These are phyloP conservation scores for Ampelomyces quisqualis DNA, from an alignment of 2,329 filamentous ascomycete genomes.

Conservation along the genomic window DNA sequence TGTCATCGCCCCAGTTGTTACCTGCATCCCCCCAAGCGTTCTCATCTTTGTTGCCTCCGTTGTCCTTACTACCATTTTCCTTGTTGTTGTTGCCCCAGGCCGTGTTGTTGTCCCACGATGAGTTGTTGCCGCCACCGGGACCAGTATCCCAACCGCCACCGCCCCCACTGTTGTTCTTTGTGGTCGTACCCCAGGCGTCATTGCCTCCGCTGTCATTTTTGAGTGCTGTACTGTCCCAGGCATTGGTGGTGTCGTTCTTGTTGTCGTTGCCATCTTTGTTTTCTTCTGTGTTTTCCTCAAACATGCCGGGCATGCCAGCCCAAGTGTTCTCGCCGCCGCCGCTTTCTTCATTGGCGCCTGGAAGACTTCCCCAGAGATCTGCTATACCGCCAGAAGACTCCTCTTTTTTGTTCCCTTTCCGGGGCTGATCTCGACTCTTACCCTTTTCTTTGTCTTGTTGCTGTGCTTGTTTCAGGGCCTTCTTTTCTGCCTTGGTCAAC, in stretches of 20 bases:
- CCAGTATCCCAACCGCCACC: not conserved
- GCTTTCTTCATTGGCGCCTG: no score
- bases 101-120: not conserved
- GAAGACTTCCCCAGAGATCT: no score
- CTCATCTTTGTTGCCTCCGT: not conserved
- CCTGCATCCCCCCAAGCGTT: not conserved
- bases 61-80: constrained; percentile 1
- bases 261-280: not conserved
- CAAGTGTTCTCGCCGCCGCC: not conserved
- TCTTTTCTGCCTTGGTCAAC: constrained; percentile 8
- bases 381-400: constrained; percentile 1
- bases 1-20: not conserved
- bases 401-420: constrained; percentile 12
- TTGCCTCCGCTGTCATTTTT: not conserved
- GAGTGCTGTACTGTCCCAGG: not conserved
- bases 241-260: not conserved
- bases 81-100: not conserved
- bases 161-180: not conserved
- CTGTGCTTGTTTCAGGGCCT: constrained; percentile 11
- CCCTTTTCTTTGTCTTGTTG: constrained; percentile 12
- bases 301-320: not conserved
- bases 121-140: not conserved
- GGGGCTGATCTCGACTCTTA: constrained; percentile 9
- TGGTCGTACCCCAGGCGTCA: not conserved
- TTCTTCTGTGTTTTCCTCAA: not conserved